phyloP scores from a whole-genome alignment of 2,329 filamentous ascomycete species.

The Emericellopsis atlantica region DNA sequence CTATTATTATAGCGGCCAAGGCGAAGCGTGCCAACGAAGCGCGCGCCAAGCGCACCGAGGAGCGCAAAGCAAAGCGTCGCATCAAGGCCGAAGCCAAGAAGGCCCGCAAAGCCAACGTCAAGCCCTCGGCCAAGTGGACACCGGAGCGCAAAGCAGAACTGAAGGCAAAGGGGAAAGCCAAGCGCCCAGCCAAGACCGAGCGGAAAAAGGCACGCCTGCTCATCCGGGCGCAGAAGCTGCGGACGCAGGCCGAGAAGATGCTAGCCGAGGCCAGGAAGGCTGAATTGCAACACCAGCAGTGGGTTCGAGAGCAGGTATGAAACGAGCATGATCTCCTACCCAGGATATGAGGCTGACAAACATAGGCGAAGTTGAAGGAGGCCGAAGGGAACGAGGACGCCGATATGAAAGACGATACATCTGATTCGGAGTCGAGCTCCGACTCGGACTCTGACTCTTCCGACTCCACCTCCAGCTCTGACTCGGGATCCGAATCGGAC shows the following conservation, averaged over 20 bases:
- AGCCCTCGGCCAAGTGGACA: slow-evolving; percentile 18
- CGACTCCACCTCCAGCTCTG: neutral
- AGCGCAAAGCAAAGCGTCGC: slow-evolving; percentile 22
- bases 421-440: slow-evolving; percentile 5
- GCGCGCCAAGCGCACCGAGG: slow-evolving; percentile 7
- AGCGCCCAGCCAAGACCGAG: slow-evolving; percentile 18
- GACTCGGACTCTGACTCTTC: slow-evolving; percentile 10
- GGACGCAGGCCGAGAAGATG: slow-evolving; percentile 25
- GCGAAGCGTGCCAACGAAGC: slow-evolving; percentile 3
- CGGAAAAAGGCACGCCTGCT: slow-evolving; percentile 24
- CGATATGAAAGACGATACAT: slow-evolving; percentile 9
- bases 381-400: slow-evolving; percentile 2
- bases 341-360: too few species aligned
- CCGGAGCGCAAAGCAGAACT: slow-evolving; percentile 17
- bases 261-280: slow-evolving; percentile 24
- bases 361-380: too few species aligned
- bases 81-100: slow-evolving; percentile 22
- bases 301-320: slow-evolving; percentile 4
- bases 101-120: slow-evolving; percentile 20
- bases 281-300: slow-evolving; percentile 12
- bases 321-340: slow-evolving; percentile 1
- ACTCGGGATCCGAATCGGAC: slow-evolving; percentile 1
- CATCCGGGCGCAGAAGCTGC: slow-evolving; percentile 24
- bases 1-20: neutral
- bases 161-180: slow-evolving; percentile 12